phyloP scores from a whole-genome alignment of 2,329 filamentous ascomycete species.

The Scedosporium dehoogii region DNA sequence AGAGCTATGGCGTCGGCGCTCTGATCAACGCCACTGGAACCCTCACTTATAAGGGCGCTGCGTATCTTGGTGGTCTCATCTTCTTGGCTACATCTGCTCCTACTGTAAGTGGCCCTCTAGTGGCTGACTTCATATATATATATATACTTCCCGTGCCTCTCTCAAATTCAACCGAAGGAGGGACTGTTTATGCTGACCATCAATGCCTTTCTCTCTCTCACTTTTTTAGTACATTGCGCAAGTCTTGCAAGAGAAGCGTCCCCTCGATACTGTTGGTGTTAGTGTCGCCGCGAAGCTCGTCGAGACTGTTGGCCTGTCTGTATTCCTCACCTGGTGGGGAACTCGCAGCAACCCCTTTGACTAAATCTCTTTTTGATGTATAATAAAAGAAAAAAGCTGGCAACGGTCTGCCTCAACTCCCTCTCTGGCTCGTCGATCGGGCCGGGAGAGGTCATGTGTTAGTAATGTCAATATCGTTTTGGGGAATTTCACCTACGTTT shows the following conservation, averaged over 20 bases:
- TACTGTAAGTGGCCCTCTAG: conserved; percentile 47
- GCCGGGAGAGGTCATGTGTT: neutral
- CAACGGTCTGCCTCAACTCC: neutral
- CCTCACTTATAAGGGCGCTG: conserved; percentile 91
- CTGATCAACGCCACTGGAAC: conserved; percentile 93
- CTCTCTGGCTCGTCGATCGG: too few relatives aligned
- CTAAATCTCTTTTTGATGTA: conserved; percentile 34
- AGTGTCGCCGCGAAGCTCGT: conserved; percentile 75
- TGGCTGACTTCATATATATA: neutral
- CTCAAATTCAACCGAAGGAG: neutral
- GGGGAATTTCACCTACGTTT: neutral
- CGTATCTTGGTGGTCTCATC: conserved; percentile 83
- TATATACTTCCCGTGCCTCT: neutral
- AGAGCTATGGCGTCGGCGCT: conserved; percentile 82
- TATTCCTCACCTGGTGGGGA: conserved; percentile 97
- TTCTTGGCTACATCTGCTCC: conserved; percentile 88
- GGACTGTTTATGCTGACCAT: neutral
- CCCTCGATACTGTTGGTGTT: conserved; percentile 81
- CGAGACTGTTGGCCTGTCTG: conserved; percentile 83
- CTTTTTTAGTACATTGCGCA: conserved; percentile 76
- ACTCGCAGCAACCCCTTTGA: conserved; percentile 89
- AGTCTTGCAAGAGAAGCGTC: conserved; percentile 82
- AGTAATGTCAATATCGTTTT: neutral
- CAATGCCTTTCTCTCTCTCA: neutral
- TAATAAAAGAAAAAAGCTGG: neutral